Evolutionary conservation across 208 protist genomes (phyloP), one percentile per base, ranked within the genome.

Genomic region (Wallacemonas sp.): DNA sequence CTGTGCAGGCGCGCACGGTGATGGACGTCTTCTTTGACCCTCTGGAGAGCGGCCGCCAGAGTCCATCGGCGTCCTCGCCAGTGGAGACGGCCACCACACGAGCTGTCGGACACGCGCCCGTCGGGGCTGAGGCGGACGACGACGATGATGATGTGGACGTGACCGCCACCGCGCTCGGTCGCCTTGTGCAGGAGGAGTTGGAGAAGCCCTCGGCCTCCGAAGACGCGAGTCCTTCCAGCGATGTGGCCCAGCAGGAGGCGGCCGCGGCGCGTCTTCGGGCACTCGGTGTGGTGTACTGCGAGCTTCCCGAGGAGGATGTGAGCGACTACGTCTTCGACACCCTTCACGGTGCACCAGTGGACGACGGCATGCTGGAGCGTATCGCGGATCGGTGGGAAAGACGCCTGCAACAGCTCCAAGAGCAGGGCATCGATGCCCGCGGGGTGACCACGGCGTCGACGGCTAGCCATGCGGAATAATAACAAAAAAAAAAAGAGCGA

Each of bases 241-340:
- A 32, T 41, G 33, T 10, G 7, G 31, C 48, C 18, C 26, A 38
- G 11, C 57, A 62, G 52, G 49, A 70, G 28, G 33, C 49, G 14
- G 67, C 74, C 10, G 44, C 66, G 1, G 55, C 49, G 20, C 57
- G 80, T 20, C 81, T 81, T 32, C 59, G 61, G 8, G 57, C 52
- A 25, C 61, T 89, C 14, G 85, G 86, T 57, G 80, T 94, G 18
- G 57, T 81, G 23, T 81, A 89, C 67, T 89, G 82, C 59, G 83
- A 89, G 50, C 66, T 94, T 29, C 80, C 84, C 4, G 42, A 64
- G 38, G 22, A 67, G 1, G 89, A 91, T 67, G 74, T 79, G 39
- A 79, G 75, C 48, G 89, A 77, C n/a, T 91, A 77, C 65, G 20
- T 74, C 31, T 95, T 89, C 72, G 70, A 85, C 32, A 26, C 67